Evolutionary conservation across 495 filamentous ascomycete genomes (phyloP).

Genomic region (Hypoxylon rickii): DNA sequence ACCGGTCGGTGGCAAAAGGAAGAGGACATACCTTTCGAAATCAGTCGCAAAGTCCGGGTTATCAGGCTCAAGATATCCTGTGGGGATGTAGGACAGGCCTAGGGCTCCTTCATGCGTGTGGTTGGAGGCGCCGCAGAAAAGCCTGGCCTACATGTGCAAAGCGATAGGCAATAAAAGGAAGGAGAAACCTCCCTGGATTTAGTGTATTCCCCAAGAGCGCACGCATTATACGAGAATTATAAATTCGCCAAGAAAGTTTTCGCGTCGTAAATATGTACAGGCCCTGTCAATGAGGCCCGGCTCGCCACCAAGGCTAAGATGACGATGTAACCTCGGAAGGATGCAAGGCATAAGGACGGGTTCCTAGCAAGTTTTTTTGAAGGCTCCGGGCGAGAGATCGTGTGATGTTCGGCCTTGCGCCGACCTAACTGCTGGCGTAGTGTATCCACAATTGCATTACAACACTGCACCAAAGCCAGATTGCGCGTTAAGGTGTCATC

Average conservation of each 20-base stretch:
- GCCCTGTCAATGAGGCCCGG: background rate
- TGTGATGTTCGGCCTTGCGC: constrained; percentile 1
- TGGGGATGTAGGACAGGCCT: too few relatives aligned
- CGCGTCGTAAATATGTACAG: background rate
- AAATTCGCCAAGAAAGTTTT: constrained; percentile 9
- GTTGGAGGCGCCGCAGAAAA: too few relatives aligned
- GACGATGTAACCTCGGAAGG: constrained; percentile 20
- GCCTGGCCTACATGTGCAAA: too few relatives aligned
- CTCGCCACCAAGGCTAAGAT: background rate
- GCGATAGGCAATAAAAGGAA: too few relatives aligned
- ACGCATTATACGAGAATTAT: constrained; percentile 13
- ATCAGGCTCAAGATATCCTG: too few relatives aligned
- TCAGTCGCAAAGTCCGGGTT: too few relatives aligned
- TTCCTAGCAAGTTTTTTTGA: constrained; percentile 3
- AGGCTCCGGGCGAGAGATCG: constrained; percentile 4
- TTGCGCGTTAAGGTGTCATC: constrained; percentile 19
- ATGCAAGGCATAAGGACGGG: constrained; percentile 1
- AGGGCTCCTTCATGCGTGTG: too few relatives aligned
- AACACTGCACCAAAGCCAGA: background rate
- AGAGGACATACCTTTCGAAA: too few relatives aligned
- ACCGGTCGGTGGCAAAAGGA: too few relatives aligned
- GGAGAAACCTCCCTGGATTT: too few relatives aligned
- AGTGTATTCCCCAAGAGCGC: too few relatives aligned
- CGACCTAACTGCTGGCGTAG: background rate
- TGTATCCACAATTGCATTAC: constrained; percentile 8